Evolutionary conservation across 768 basidiomycete species (phyloP), one percentile per base, ranked within the genome.

Genomic region (Termitomyces sp.): DNA sequence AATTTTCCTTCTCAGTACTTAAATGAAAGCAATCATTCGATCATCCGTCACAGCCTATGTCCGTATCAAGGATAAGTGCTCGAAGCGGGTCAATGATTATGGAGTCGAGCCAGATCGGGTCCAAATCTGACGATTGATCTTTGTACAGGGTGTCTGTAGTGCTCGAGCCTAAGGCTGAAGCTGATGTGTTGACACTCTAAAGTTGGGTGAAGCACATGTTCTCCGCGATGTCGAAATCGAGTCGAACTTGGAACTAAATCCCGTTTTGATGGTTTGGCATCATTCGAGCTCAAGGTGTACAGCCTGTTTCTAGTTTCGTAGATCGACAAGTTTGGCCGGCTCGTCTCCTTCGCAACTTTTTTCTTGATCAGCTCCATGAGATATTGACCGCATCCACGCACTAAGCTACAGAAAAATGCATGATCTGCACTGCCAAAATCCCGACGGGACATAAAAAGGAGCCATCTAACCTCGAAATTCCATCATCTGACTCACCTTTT

Each of bases 361-460:
- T 49, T 56, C 56, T 62, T 64, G 60, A 63, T 64, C 61, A 51
- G 63, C 55, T 56, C 46, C 56, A 57, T 54, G 63, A 59, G 61
- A 37, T 24, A 59, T 34, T 54, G 60, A 67, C 62, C 56, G 37
- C 64, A 72, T 69, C 65, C 67, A 65, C 60, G 60, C 59, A 58
- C 61, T 50, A 51, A 62, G 60, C 58, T 64, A 64, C 63, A 55
- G 22, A 37, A 31, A 29, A 61, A 56, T 58, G 37, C 48, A 60
- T 54, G 60, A 65, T 74, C 64, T 72, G 75, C 80, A 81, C 80
- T 69, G 80, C 80, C 75, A 66, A n/a, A n/a, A 62, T 64, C 59
- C 65, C 9, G 20, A n/a, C 9, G 5, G 9, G 28, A 22, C 29
- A 28, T 78, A 80, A 83, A 79, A 71, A 75, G 63, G 79, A 82